Percentiles rank a stretch among this genome's conserved stretches.
These are phyloP conservation scores for Tulasnella sp. DNA, from an alignment of 768 basidiomycete species.

Conservation along the genomic window DNA sequence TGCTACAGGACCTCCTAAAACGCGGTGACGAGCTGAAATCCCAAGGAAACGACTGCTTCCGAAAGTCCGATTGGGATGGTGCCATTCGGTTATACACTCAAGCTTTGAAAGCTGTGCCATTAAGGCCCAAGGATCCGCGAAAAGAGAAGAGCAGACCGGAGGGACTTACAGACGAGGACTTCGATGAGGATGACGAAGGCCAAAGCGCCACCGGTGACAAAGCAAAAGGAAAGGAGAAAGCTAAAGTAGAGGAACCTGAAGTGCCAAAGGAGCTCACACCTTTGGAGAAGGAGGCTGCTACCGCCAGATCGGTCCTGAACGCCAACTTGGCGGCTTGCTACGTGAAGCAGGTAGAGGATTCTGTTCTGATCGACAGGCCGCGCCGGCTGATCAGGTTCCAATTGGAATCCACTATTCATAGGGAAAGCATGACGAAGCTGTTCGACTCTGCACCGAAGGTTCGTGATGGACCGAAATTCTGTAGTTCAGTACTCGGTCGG, in stretches of 20 bases:
- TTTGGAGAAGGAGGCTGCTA: slow-evolving; percentile 55
- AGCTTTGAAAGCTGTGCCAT: slow-evolving; percentile 68
- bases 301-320: slow-evolving; percentile 70
- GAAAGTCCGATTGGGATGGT: slow-evolving; percentile 63
- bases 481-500: slow-evolving; percentile 37
- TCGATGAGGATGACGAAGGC: slow-evolving; percentile 22
- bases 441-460: slow-evolving; percentile 80
- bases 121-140: slow-evolving; percentile 24
- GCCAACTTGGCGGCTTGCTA: slow-evolving; percentile 90
- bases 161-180: slow-evolving; percentile 29
- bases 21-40: slow-evolving; percentile 67
- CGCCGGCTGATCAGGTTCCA: background rate
- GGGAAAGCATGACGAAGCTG: slow-evolving; percentile 79
- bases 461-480: background rate
- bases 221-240: slow-evolving; percentile 39
- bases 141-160: background rate
- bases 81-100: slow-evolving; percentile 71
- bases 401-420: slow-evolving; percentile 41
- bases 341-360: slow-evolving; percentile 63
- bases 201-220: slow-evolving; percentile 31
- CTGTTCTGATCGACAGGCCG: slow-evolving; percentile 39
- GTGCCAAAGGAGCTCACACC: slow-evolving; percentile 40
- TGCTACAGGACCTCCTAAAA: slow-evolving; percentile 50
- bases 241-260: slow-evolving; percentile 40
- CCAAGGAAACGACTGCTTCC: slow-evolving; percentile 77